A percentile compares a stretch with the other conserved stretches of the same genome.
Evolutionary conservation across 2,329 filamentous ascomycete genomes (phyloP).

Genomic region (Huntiella decipiens): DNA sequence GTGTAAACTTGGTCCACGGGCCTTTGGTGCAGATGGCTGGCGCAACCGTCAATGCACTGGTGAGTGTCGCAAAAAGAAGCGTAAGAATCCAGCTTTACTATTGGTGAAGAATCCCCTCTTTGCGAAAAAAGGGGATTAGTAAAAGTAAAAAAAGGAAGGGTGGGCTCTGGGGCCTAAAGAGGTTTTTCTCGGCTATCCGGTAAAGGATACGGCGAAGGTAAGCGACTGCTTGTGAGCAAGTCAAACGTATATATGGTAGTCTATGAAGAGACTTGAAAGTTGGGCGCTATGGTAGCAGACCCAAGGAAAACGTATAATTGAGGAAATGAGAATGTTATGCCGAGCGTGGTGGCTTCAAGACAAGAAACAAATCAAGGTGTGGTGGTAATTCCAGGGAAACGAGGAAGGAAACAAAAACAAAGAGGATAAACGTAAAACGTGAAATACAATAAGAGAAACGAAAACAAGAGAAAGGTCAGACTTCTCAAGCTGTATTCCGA

Average conservation of each 20-base stretch:
- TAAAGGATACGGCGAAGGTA: conserved; percentile 2
- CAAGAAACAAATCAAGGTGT: neutral
- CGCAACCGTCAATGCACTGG: conserved; percentile 8
- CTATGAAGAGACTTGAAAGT: neutral
- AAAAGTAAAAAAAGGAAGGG: neutral
- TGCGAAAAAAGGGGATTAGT: conserved; percentile 9
- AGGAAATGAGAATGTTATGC: too few relatives aligned
- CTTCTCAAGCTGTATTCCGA: conserved; percentile 9
- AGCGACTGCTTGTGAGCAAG: neutral
- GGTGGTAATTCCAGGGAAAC: too few relatives aligned
- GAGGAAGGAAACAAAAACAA: neutral
- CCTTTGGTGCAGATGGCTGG: neutral
- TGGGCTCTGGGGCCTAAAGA: conserved; percentile 3
- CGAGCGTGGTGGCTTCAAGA: too few relatives aligned
- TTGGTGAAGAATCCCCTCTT: conserved; percentile 5
- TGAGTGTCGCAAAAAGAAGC: conserved; percentile 4
- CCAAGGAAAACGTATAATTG: too few relatives aligned
- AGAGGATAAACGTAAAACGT: neutral
- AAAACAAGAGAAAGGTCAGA: neutral
- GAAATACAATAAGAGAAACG: neutral
- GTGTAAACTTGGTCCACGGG: too few relatives aligned
- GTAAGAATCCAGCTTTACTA: conserved; percentile 9
- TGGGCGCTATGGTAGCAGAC: too few relatives aligned
- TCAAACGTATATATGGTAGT: neutral
- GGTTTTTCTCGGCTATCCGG: conserved; percentile 1